A percentile compares a stretch with the other conserved stretches of the same genome.
Conservation (phyloP, 768 basidiomycete species). For the Hysterangium stoloniferum region DNA sequence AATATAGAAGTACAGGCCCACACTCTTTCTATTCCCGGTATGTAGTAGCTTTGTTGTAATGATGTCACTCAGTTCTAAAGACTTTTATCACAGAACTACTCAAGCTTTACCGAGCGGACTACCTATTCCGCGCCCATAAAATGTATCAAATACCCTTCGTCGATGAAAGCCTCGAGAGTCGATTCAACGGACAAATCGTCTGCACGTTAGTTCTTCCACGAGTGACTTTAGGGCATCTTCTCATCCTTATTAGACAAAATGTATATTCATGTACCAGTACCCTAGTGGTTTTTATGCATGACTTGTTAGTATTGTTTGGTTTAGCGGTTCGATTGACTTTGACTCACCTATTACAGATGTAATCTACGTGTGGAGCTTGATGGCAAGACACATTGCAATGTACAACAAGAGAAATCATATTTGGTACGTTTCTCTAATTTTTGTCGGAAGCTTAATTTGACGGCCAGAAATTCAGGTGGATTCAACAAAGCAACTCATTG, state of each 20-base stretch:
- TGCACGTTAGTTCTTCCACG: slow-evolving; percentile 61
- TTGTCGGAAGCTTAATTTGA: background rate
- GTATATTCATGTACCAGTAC: slow-evolving; percentile 64
- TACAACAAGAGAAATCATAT: slow-evolving; percentile 76
- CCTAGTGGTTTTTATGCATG: slow-evolving; percentile 84
- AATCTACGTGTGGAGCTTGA: slow-evolving; percentile 82
- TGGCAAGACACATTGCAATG: slow-evolving; percentile 61
- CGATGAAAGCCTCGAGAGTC: slow-evolving; percentile 51
- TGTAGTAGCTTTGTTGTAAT: background rate
- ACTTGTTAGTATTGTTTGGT: slow-evolving; percentile 67
- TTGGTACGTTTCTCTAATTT: slow-evolving; percentile 41
- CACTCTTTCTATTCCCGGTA: slow-evolving; percentile 64
- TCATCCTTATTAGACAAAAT: slow-evolving; percentile 47
- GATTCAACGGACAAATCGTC: slow-evolving; percentile 77
- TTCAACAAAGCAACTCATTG: slow-evolving; percentile 69
- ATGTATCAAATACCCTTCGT: slow-evolving; percentile 81
- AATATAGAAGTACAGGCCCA: slow-evolving; percentile 55
- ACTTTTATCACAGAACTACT: slow-evolving; percentile 53
- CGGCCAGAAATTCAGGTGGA: slow-evolving; percentile 53
- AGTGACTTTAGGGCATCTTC: background rate
- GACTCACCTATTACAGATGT: slow-evolving; percentile 45
- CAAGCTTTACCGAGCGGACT: slow-evolving; percentile 82
- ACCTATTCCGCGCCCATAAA: slow-evolving; percentile 63
- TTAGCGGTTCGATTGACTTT: background rate
- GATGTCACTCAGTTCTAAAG: slow-evolving; percentile 4